Base-by-base conservation (phyloP, 1,284 basidiomycete species). In the Singerocomus inundabilis region DNA sequence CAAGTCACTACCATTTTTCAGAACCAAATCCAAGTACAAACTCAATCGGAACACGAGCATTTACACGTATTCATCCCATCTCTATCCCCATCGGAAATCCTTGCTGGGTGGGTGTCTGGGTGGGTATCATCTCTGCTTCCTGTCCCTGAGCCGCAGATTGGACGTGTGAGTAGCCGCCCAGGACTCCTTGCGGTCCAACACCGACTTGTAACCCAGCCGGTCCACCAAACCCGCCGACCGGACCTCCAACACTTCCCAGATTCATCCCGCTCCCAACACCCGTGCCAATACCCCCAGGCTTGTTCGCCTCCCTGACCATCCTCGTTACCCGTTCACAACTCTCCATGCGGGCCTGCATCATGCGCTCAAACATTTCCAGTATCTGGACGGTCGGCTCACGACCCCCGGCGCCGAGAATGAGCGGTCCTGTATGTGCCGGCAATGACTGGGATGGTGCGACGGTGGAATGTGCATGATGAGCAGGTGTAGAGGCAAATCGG, bases 281-380 rank as follows among this genome's bases (percentile, higher is more conserved):
- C 9, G 52, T n/a, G 8, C 49, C 50, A 32, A 44, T 31, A 8
- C 58, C 54, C 5, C 54, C 60, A 18, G 64, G 58, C 11, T 39
- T 63, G 49, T 63, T 76, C 35, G 77, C 77, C 44, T 78, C 75
- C 57, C 75, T 73, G 33, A 87, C 76, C 56, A 88, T 72, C 39
- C 74, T 74, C 54, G 79, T 78, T 43, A 85, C 72, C 32, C 84
- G 73, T 55, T 82, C 74, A 64, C 85, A 88, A 61, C 82, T 85
- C 64, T 88, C 84, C 77, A 88, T 81, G 46, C 86, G 76, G 6
- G 80, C 73, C 58, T 86, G 82, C 72, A 87, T 79, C 71, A 88
- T 80, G 55, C 79, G 76, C 49, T 82, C 82, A 61, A 85, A 87
- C 72, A 82, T 77, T 57, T 82, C 78, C 50, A 88, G 71, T 48